phyloP scores from a whole-genome alignment of 192 early-diverging fungal species.

The Funneliformis mosseae region DNA sequence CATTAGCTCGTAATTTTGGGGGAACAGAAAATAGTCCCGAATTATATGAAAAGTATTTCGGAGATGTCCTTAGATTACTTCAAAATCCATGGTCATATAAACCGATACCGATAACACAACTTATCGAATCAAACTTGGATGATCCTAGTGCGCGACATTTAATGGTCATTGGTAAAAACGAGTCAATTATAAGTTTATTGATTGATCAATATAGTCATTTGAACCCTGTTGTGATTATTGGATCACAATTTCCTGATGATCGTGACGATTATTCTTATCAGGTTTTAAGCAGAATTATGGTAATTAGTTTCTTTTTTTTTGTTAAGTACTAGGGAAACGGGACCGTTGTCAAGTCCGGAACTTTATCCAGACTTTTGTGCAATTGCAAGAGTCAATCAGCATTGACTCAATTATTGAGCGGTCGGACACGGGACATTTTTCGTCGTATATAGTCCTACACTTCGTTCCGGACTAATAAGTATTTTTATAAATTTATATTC shows the following conservation, averaged over 20 bases:
- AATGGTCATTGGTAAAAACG: constrained; percentile 24
- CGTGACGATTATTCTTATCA: neutral
- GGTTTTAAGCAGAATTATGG: constrained; percentile 27
- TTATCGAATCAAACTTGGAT: constrained; percentile 16
- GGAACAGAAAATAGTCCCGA: neutral
- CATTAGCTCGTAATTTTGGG: constrained; percentile 33
- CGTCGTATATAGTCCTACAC: too few relatives aligned
- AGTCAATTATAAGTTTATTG: constrained; percentile 19
- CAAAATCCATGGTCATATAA: neutral
- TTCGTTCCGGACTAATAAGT: too few relatives aligned
- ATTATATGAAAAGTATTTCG: constrained; percentile 11
- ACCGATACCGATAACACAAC: neutral
- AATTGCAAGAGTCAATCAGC: too few relatives aligned
- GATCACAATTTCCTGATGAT: constrained; percentile 32
- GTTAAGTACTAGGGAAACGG: too few relatives aligned
- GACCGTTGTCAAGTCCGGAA: too few relatives aligned
- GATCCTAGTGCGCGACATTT: constrained; percentile 3
- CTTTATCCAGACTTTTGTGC: too few relatives aligned
- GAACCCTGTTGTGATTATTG: constrained; percentile 16
- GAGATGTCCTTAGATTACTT: neutral
- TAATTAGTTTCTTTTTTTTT: neutral
- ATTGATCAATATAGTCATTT: neutral
- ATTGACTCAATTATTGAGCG: too few relatives aligned
- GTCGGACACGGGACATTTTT: neutral
- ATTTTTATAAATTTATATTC: too few relatives aligned